phyloP scores from a whole-genome alignment of 148 eudicot genomes.

The Chenopodium suecicum region DNA sequence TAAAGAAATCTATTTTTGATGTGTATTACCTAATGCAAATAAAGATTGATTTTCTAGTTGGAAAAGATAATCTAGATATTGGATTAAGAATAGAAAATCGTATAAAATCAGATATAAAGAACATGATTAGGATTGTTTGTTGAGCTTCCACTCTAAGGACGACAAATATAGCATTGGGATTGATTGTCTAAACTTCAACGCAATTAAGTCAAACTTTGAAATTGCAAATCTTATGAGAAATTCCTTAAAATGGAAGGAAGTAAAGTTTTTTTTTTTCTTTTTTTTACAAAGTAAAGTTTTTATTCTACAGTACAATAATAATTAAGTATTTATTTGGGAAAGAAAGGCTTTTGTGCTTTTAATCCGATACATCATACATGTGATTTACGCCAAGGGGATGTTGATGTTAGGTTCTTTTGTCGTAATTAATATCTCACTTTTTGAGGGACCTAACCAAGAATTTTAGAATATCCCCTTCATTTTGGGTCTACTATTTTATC shows the following conservation, averaged over 20 bases:
- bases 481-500: no score
- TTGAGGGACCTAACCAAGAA: background rate
- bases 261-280: no score
- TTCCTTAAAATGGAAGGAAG: background rate
- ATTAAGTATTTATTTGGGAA: background rate
- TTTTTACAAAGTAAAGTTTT: no score
- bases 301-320: no score
- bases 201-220: background rate
- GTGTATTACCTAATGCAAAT: no score
- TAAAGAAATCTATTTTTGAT: no score
- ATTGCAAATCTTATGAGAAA: background rate
- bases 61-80: no score
- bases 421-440: no score
- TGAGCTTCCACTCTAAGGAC: background rate
- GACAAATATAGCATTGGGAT: background rate
- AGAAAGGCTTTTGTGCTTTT: background rate
- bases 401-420: slow-evolving; percentile 2
- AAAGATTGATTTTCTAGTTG: no score
- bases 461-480: background rate
- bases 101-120: no score
- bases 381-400: background rate
- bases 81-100: no score
- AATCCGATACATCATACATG: background rate
- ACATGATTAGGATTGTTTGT: background rate
- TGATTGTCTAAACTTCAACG: slow-evolving; percentile 8